Conservation (phyloP, 768 basidiomycete species). For the Strobilomyces echinocephalus region DNA sequence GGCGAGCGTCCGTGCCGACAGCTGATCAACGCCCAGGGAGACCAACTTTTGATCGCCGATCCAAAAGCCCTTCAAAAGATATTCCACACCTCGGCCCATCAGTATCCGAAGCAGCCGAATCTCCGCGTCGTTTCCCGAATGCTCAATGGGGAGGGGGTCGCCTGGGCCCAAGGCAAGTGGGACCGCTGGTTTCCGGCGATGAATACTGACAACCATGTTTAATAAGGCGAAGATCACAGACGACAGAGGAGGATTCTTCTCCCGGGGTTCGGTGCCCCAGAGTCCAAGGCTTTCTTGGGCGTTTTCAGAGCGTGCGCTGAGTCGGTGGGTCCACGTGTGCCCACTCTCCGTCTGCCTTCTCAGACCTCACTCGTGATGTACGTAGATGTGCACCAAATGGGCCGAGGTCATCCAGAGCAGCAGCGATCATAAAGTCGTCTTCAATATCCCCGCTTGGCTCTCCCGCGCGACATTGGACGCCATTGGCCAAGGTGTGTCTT, state of each 20-base stretch:
- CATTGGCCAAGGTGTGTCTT: conserved; percentile 41
- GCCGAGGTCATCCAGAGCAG: conserved; percentile 14
- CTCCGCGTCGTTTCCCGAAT: conserved; percentile 14
- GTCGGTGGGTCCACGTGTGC: conserved; percentile 12
- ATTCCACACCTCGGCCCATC: conserved; percentile 40
- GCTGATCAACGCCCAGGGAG: conserved; percentile 28
- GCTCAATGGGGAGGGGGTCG: conserved; percentile 32
- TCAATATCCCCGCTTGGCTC: conserved; percentile 28
- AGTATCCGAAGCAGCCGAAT: conserved; percentile 36
- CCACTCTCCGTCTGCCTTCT: not conserved
- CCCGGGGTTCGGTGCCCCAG: conserved; percentile 50
- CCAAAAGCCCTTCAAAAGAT: conserved; percentile 41
- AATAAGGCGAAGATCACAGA: conserved; percentile 42
- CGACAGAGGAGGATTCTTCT: conserved; percentile 52
- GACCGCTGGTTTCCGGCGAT: not conserved
- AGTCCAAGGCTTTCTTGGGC: conserved; percentile 46
- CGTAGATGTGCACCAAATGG: conserved; percentile 26
- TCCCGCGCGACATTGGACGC: conserved; percentile 48
- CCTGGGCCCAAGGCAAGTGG: conserved; percentile 42
- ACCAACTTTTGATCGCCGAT: conserved; percentile 43
- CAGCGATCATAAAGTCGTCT: conserved; percentile 7
- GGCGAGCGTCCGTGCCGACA: not conserved
- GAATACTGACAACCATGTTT: conserved; percentile 4
- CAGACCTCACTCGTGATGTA: not conserved
- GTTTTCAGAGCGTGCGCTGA: conserved; percentile 40